phyloP scores from a whole-genome alignment of 495 filamentous ascomycete genomes.

The Terfezia boudieri region DNA sequence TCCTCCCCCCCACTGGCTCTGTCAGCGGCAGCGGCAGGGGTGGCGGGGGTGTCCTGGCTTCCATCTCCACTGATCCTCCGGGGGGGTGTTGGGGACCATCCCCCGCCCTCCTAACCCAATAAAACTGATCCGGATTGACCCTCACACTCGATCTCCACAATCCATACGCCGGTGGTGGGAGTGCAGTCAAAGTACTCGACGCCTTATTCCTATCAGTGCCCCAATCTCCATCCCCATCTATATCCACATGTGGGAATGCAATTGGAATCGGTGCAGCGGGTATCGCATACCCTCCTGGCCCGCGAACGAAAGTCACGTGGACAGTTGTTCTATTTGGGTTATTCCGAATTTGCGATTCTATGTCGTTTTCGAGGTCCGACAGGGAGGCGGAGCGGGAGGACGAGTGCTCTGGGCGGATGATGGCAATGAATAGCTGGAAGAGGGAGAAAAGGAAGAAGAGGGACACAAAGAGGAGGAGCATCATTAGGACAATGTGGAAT shows the following conservation, averaged over 20 bases:
- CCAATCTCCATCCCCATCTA: neutral
- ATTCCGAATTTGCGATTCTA: neutral
- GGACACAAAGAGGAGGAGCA: neutral
- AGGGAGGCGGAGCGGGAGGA: no score
- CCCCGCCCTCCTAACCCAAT: neutral
- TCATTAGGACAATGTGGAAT: neutral
- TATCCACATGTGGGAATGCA: neutral
- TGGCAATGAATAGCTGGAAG: neutral
- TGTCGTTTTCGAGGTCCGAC: no score
- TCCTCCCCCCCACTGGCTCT: no score
- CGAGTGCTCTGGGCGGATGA: neutral
- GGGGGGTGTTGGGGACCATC: no score
- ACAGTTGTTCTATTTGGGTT: no score
- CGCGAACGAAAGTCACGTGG: neutral
- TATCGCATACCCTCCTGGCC: neutral
- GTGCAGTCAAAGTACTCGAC: neutral
- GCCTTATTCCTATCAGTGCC: neutral
- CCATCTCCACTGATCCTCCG: no score
- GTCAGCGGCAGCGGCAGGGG: no score
- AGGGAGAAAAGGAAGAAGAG: neutral
- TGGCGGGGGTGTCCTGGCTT: no score
- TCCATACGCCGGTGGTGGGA: neutral
- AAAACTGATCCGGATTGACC: neutral
- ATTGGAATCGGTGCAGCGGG: neutral
- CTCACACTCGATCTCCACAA: neutral